phyloP scores from a whole-genome alignment of 768 basidiomycete species.

The Leccinum longicurvipes region DNA sequence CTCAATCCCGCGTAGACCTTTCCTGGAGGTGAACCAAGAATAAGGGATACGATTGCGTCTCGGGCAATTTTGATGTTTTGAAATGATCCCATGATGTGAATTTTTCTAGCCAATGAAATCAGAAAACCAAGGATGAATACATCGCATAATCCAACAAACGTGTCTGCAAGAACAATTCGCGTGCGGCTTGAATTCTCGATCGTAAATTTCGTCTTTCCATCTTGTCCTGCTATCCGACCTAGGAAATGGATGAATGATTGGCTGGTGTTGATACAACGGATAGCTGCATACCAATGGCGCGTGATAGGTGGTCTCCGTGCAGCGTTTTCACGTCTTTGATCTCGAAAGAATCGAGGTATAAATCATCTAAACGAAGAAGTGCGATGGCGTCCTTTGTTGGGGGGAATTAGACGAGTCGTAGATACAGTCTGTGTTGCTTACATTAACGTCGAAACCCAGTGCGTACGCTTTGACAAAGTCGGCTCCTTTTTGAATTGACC shows the following conservation, averaged over 20 bases:
- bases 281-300: constrained; percentile 79
- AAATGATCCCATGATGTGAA: constrained; percentile 97
- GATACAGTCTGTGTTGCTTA: constrained; percentile 34
- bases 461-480: constrained; percentile 97
- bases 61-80: constrained; percentile 98
- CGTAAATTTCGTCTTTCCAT: constrained; percentile 97
- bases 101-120: constrained; percentile 60
- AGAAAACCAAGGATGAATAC: not conserved
- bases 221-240: constrained; percentile 98
- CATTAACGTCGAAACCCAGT: constrained; percentile 93
- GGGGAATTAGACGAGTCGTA: constrained; percentile 1
- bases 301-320: constrained; percentile 96
- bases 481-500: constrained; percentile 92
- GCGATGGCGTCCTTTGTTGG: constrained; percentile 83
- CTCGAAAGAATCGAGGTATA: constrained; percentile 98
- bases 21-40: constrained; percentile 92
- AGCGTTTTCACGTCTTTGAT: constrained; percentile 99
- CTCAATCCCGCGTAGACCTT: constrained; percentile 89
- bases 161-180: constrained; percentile 97
- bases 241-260: constrained; percentile 6
- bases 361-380: constrained; percentile 89
- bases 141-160: constrained; percentile 50
- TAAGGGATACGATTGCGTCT: constrained; percentile 93
- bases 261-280: not conserved
- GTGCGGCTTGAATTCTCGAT: constrained; percentile 97